Evolutionary conservation across 495 filamentous ascomycete genomes (phyloP).

Genomic region (Poronia punctata): DNA sequence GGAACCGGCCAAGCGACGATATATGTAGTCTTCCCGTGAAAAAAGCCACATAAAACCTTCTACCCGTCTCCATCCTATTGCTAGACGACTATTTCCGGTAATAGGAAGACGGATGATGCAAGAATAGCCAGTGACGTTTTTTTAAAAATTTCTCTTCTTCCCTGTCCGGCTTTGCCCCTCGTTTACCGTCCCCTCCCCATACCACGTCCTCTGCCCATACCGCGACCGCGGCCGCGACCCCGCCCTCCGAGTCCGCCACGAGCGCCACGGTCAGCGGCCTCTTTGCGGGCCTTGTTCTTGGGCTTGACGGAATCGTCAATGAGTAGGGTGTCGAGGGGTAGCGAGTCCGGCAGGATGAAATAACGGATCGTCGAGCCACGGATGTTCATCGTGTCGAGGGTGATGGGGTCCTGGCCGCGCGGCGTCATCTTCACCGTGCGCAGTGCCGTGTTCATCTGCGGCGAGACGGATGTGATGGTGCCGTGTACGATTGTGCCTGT

Average conservation of each 20-base stretch:
- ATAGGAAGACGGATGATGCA: too few relatives aligned
- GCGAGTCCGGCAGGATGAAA: slow-evolving; percentile 87
- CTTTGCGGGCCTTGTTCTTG: slow-evolving; percentile 98
- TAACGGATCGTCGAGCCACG: slow-evolving; percentile 90
- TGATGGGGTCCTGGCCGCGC: slow-evolving; percentile 74
- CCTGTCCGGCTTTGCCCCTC: not conserved
- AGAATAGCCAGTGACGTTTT: too few relatives aligned
- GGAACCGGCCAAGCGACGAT: too few relatives aligned
- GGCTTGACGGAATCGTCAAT: slow-evolving; percentile 96
- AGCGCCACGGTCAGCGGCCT: slow-evolving; percentile 59
- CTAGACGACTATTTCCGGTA: too few relatives aligned
- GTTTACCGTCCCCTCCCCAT: slow-evolving; percentile 8
- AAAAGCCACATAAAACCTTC: too few relatives aligned
- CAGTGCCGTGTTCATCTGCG: slow-evolving; percentile 93
- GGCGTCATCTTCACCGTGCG: slow-evolving; percentile 93
- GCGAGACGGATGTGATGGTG: slow-evolving; percentile 90
- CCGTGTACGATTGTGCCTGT: slow-evolving; percentile 89
- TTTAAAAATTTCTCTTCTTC: too few relatives aligned
- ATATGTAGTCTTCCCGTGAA: too few relatives aligned
- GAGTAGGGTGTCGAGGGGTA: slow-evolving; percentile 87
- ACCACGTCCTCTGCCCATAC: slow-evolving; percentile 50
- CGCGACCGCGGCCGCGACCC: slow-evolving; percentile 56
- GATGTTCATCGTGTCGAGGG: slow-evolving; percentile 93
- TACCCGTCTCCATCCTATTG: too few relatives aligned
- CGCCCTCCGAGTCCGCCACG: slow-evolving; percentile 51